A percentile compares a stretch with the other conserved stretches of the same genome.
phyloP scores from a whole-genome alignment of 1,284 basidiomycete genomes.

The Wallemia hederae region DNA sequence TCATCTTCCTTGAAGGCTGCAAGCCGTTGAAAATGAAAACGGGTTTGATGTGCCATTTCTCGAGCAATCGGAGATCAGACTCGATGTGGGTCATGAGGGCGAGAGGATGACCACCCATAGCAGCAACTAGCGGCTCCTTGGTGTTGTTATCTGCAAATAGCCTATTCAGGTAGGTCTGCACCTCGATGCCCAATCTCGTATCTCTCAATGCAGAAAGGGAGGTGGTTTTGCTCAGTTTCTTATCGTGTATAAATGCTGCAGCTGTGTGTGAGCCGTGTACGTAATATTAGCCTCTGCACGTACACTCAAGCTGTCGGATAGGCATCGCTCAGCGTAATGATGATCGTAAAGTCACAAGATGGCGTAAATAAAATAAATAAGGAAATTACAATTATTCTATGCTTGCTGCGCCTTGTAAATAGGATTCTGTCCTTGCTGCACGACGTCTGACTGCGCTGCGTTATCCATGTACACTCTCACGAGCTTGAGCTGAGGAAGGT shows the following conservation, averaged over 20 bases:
- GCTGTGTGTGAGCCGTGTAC: neutral
- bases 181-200: slow-evolving; percentile 89
- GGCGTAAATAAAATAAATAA: neutral
- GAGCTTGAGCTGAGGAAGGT: neutral
- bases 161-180: slow-evolving; percentile 56
- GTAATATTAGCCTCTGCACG: neutral
- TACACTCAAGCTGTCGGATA: neutral
- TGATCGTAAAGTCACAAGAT: too few species aligned
- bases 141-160: slow-evolving; percentile 42
- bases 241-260: slow-evolving; percentile 54
- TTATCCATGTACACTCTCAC: neutral
- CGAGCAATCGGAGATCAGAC: slow-evolving; percentile 60
- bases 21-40: slow-evolving; percentile 90
- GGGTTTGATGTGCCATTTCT: slow-evolving; percentile 76
- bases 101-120: slow-evolving; percentile 73
- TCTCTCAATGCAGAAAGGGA: slow-evolving; percentile 59
- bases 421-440: neutral
- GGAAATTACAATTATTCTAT: too few species aligned
- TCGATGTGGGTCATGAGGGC: slow-evolving; percentile 63
- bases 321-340: neutral
- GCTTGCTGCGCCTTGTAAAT: neutral
- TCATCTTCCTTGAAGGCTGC: slow-evolving; percentile 25
- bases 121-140: slow-evolving; percentile 68
- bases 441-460: neutral
- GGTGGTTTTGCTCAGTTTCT: slow-evolving; percentile 56